These are phyloP conservation scores for Cladorrhinum samala DNA, from an alignment of 495 filamentous ascomycete species.

Conservation along the genomic window DNA sequence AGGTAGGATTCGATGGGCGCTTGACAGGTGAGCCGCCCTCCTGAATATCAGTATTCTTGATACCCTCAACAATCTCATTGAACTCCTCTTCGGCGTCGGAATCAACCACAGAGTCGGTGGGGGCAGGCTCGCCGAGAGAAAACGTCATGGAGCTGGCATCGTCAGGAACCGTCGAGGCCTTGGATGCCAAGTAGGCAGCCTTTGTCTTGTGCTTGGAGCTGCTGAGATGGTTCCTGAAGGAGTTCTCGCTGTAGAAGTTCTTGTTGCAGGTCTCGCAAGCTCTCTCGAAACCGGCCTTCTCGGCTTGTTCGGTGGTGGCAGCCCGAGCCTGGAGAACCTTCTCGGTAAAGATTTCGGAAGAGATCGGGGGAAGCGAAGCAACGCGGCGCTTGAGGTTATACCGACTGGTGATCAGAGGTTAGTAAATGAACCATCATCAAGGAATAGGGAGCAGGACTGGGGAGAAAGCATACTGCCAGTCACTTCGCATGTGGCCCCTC, in stretches of 20 bases:
- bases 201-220: slow-evolving; percentile 85
- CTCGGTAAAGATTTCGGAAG: slow-evolving; percentile 89
- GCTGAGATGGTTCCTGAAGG: slow-evolving; percentile 84
- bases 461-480: slow-evolving; percentile 81
- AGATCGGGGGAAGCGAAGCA: slow-evolving; percentile 82
- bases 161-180: slow-evolving; percentile 43
- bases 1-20: slow-evolving; percentile 52
- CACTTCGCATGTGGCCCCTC: slow-evolving; percentile 88
- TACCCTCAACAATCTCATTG: slow-evolving; percentile 66
- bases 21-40: slow-evolving; percentile 50
- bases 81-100: slow-evolving; percentile 67
- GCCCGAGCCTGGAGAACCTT: slow-evolving; percentile 94
- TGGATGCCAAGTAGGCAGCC: slow-evolving; percentile 34
- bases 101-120: slow-evolving; percentile 44
- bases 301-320: slow-evolving; percentile 71
- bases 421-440: slow-evolving; percentile 10
- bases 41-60: slow-evolving; percentile 66
- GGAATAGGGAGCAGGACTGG: not conserved
- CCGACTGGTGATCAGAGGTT: slow-evolving; percentile 54
- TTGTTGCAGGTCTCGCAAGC: slow-evolving; percentile 78
- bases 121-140: slow-evolving; percentile 75
- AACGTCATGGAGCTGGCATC: slow-evolving; percentile 84
- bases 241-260: slow-evolving; percentile 92
- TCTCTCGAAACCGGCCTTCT: slow-evolving; percentile 84
- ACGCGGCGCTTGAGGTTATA: slow-evolving; percentile 97